Base-by-base conservation (phyloP, 306 rosid species). In the Cucumis melo region DNA sequence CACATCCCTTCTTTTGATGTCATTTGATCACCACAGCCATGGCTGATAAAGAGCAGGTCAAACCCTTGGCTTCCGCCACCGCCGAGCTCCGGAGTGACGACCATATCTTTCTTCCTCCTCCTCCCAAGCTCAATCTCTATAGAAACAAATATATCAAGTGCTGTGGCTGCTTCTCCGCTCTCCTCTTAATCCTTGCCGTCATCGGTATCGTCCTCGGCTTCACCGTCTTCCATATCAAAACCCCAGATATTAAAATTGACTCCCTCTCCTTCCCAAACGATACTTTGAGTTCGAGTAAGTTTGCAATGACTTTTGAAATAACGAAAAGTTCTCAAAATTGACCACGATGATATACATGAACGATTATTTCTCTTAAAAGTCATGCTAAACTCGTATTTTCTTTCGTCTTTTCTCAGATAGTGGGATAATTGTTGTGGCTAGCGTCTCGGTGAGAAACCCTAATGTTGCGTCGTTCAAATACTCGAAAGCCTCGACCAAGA, bases 211-310 rank as follows among this genome's bases (percentile, higher is more conserved):
- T 85, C 17, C 91, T 87, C 10, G 77, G 74, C 60, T 78, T 87
- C 83, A 87, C 91, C 38, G 71, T 87, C 62, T 61, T 87, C 67
- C 88, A 87, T 54, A 67, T 87, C 29, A 66, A 21, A 72, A 78
- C 54, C 0, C 91, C 91, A 0, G 15, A 6, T 55, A 46, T 85
- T 74, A 15, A 24, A 56, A 70, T 87, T 60, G 80, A 77, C 38
- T 7, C 41, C 0, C 46, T 85, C 56, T 53, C 78, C 1, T 2
- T 82, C 58, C 57, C 48, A 20, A 27, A 34, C 39, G 19, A 0
- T 13, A 32, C 23, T 36, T 34, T 23, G 3, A 36, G 71, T 63
- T 34, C 71, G 0, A 36, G 71, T 63, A 36, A 63, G 71, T 34
- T 63, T 63, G 20, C 0, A 7, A 61, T 29, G 67, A 29, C 21